Evolutionary conservation across 371 early-diverging fungal genomes (phyloP).

Genomic region (Rhizopus stolonifer): DNA sequence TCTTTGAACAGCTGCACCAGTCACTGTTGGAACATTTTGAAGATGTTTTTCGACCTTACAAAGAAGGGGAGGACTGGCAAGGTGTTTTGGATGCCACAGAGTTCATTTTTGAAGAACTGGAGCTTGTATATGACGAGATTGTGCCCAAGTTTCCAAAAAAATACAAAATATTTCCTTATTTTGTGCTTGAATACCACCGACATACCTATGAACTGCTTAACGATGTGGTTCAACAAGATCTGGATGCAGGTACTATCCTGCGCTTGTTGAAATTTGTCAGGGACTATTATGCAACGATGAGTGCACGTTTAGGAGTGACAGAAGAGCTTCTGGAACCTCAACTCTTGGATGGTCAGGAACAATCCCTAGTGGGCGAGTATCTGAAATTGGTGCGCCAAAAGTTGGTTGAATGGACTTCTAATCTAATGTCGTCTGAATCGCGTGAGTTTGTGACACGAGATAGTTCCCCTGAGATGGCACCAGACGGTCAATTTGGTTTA

Average conservation of each 20-base stretch:
- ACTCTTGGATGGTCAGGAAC: constrained; percentile 90
- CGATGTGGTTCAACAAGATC: constrained; percentile 69
- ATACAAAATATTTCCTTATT: constrained; percentile 90
- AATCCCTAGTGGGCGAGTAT: constrained; percentile 82
- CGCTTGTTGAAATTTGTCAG: constrained; percentile 83
- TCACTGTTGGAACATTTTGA: constrained; percentile 64
- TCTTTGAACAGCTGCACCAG: constrained; percentile 74
- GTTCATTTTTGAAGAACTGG: constrained; percentile 87
- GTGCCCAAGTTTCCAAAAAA: constrained; percentile 86
- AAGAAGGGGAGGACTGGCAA: constrained; percentile 49
- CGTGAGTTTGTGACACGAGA: constrained; percentile 74
- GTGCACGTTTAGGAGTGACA: constrained; percentile 79
- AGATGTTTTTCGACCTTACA: constrained; percentile 49
- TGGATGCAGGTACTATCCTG: constrained; percentile 81
- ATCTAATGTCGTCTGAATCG: constrained; percentile 83
- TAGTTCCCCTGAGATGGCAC: constrained; percentile 75
- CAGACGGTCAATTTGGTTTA: constrained; percentile 77
- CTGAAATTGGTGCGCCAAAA: constrained; percentile 83
- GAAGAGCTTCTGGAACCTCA: constrained; percentile 91
- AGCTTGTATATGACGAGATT: constrained; percentile 82
- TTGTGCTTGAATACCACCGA: constrained; percentile 91
- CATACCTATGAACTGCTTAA: constrained; percentile 79
- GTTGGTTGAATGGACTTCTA: constrained; percentile 88
- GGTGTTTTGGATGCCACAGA: constrained; percentile 68
- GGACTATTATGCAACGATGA: constrained; percentile 90